Evolutionary conservation across 495 filamentous ascomycete species (phyloP), one percentile per base, ranked within the genome.

Genomic region (Lasiosphaeris hirsuta): DNA sequence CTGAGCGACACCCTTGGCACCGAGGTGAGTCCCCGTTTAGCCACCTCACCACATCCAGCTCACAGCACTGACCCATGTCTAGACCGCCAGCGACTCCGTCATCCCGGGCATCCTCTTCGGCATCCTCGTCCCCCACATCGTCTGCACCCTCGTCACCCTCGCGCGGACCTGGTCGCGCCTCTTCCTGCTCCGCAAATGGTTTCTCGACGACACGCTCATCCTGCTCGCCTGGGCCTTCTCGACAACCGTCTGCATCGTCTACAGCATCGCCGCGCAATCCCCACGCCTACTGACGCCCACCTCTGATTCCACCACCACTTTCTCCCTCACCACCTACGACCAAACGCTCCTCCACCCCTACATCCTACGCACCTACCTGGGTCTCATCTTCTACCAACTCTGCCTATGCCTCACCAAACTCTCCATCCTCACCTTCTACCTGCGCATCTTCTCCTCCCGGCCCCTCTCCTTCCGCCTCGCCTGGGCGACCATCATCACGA

Each of bases 381-480:
- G 61, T n/a, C 58, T 65, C 13, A 61, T 68, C 43, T 59, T 64
- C 46, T 73, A 75, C 57, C 73, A 75, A 56, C 63, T 72, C 8
- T 65, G 62, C 40, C 61, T 75, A 14, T 64, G 66, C 60, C 57
- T 74, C 7, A 75, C 68, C 11, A 75, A 75, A 61, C 65, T 74
- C 52, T 72, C 68, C 54, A 69, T 73, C 17, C 61, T 75, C 43
- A 56, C 69, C 18, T 74, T 74, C 54, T 74, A 75, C 66, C 61
- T 73, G 34, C 70, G 73, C 37, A 74, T 75, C 51, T 65, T 74
- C 63, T 59, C 60, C 5, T 63, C 67, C 38, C 58, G 66, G 10
- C 63, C 62, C 14, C 60, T 65, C 18, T 54, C 60, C 51, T 47
- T 54, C 11, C 54, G 55, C 30, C 67, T 75, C 30, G 59, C 70